phyloP scores from a whole-genome alignment of 2,329 filamentous ascomycete genomes.

The Pseudogymnoascus sp. region DNA sequence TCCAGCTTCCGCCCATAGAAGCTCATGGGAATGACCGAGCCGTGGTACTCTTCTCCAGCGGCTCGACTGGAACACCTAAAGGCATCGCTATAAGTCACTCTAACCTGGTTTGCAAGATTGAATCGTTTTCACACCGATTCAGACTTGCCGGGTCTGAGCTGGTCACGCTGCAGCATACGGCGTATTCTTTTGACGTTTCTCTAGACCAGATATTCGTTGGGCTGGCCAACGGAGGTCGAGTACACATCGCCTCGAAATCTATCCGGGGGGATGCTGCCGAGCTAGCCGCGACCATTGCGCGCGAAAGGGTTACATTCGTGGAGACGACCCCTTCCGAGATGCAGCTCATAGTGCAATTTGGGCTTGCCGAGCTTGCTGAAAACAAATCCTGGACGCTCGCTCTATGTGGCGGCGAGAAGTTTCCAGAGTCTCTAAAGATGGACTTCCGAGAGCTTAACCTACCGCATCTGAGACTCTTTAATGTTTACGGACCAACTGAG shows the following conservation, averaged over 20 bases:
- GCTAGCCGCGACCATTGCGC: slow-evolving; percentile 2
- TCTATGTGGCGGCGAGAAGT: neutral
- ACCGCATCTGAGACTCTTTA: slow-evolving; percentile 4
- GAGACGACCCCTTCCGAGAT: slow-evolving; percentile 10
- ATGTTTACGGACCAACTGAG: slow-evolving; percentile 14
- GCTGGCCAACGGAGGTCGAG: slow-evolving; percentile 4
- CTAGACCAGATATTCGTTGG: slow-evolving; percentile 11
- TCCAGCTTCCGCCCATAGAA: too few species aligned
- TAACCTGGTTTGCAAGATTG: too few species aligned
- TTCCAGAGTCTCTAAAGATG: neutral
- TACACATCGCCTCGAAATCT: neutral
- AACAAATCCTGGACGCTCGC: too few species aligned
- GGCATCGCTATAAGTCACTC: neutral
- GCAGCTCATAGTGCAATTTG: too few species aligned
- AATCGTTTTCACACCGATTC: neutral
- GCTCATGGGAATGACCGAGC: neutral
- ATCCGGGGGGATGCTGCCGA: slow-evolving; percentile 10
- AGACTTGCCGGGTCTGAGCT: neutral
- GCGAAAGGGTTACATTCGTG: slow-evolving; percentile 6
- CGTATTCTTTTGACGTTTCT: slow-evolving; percentile 12
- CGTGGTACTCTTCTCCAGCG: neutral
- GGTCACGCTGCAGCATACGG: neutral
- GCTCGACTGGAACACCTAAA: neutral
- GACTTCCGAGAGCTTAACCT: neutral
- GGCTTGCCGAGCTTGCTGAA: too few species aligned